Conservation (phyloP, 2,329 filamentous ascomycete species). For the Canariomyces notabilis region DNA sequence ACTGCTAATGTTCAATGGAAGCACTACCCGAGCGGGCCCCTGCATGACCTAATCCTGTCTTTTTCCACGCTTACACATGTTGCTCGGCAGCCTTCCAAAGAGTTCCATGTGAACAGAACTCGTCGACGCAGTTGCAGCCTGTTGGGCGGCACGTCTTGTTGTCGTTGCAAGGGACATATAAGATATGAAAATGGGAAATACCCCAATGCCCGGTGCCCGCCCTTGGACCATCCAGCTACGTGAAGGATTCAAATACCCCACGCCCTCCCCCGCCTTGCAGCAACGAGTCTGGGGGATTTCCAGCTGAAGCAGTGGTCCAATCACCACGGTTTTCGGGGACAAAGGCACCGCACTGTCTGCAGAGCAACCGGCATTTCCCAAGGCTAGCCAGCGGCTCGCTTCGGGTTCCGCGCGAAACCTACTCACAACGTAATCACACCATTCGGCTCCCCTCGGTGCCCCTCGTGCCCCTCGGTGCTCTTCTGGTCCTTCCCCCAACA, state of each 20-base stretch:
- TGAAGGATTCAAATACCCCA: slow-evolving; percentile 6
- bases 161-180: neutral
- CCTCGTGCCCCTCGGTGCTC: slow-evolving; percentile 10
- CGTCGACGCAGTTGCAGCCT: neutral
- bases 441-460: slow-evolving; percentile 10
- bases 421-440: no score
- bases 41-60: neutral
- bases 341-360: neutral
- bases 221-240: no score
- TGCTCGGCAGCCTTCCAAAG: slow-evolving; percentile 7
- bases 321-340: neutral
- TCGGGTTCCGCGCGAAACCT: slow-evolving; percentile 9
- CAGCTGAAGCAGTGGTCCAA: slow-evolving; percentile 7
- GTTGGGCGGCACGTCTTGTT: neutral
- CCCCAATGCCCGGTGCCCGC: no score
- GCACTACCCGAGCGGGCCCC: slow-evolving; percentile 8
- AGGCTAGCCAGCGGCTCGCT: slow-evolving; percentile 17
- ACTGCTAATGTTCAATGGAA: neutral
- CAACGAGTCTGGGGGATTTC: neutral
- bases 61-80: slow-evolving; percentile 8
- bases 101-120: slow-evolving; percentile 6
- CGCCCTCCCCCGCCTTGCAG: slow-evolving; percentile 1
- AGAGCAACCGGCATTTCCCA: no score
- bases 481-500: neutral
- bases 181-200: neutral